Evolutionary conservation across 1,284 basidiomycete genomes (phyloP).

Genomic region (Cutaneotrichosporon dermatis): DNA sequence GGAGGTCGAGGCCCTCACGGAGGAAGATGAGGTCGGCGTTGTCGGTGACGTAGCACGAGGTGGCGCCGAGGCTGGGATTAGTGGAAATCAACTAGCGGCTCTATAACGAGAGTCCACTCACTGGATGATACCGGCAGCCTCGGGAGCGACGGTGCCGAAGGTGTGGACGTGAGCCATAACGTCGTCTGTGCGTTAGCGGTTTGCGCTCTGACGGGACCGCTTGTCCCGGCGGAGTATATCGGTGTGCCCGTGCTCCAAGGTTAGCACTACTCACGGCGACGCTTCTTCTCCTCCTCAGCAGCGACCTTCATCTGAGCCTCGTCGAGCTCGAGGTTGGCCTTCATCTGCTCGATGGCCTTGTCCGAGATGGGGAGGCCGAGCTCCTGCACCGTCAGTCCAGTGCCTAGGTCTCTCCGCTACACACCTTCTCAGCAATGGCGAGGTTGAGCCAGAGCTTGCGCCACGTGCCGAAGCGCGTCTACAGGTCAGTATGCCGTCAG

Average conservation of each 20-base stretch:
- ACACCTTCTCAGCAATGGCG: slow-evolving; percentile 82
- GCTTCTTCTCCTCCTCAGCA: slow-evolving; percentile 90
- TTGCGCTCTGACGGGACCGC: not conserved
- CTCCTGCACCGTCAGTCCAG: slow-evolving; percentile 51
- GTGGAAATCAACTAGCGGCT: too few relatives aligned
- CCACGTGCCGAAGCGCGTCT: slow-evolving; percentile 98
- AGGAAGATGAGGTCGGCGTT: slow-evolving; percentile 98
- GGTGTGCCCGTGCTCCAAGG: too few relatives aligned
- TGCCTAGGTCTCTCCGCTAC: not conserved
- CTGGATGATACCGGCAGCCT: slow-evolving; percentile 97
- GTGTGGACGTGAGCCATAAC: slow-evolving; percentile 99
- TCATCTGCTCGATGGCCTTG: slow-evolving; percentile 91
- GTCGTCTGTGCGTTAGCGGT: slow-evolving; percentile 57
- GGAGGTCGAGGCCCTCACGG: slow-evolving; percentile 75
- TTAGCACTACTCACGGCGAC: slow-evolving; percentile 57
- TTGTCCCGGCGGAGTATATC: too few relatives aligned
- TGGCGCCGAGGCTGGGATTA: slow-evolving; percentile 73
- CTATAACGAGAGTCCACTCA: slow-evolving; percentile 47
- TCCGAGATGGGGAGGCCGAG: slow-evolving; percentile 86
- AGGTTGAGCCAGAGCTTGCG: slow-evolving; percentile 93
- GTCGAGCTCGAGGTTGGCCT: slow-evolving; percentile 80
- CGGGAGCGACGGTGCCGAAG: slow-evolving; percentile 88
- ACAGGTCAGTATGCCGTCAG: not conserved
- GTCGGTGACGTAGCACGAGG: slow-evolving; percentile 98
- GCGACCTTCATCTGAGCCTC: slow-evolving; percentile 88